Conservation (phyloP, 1,284 basidiomycete species). For the Ganoderma leucocontextum region DNA sequence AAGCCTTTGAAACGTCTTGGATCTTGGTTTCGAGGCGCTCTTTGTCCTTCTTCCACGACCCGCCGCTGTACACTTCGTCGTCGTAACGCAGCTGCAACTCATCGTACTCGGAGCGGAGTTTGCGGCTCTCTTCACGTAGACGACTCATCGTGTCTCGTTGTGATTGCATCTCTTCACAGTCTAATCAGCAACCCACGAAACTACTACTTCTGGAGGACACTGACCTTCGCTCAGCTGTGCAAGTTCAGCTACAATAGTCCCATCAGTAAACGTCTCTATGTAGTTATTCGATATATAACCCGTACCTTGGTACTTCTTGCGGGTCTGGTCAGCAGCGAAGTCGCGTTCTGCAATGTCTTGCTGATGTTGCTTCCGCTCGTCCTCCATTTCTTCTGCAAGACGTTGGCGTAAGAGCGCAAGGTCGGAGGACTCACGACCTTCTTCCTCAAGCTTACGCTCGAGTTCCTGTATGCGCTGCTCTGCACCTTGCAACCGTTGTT, state of each 20-base stretch:
- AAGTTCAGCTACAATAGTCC: constrained; percentile 62
- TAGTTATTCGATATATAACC: background rate
- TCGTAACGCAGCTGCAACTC: constrained; percentile 80
- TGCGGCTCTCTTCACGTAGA: constrained; percentile 81
- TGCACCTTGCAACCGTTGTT: constrained; percentile 59
- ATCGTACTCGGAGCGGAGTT: constrained; percentile 79
- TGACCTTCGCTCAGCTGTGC: constrained; percentile 82
- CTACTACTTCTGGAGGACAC: background rate
- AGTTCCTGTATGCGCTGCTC: constrained; percentile 69
- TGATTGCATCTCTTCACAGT: constrained; percentile 68
- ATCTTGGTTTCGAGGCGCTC: constrained; percentile 88
- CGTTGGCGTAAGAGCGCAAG: constrained; percentile 68
- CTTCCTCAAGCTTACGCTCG: constrained; percentile 72
- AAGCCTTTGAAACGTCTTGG: constrained; percentile 77
- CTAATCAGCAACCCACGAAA: background rate
- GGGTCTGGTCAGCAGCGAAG: constrained; percentile 79
- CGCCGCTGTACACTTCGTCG: constrained; percentile 79
- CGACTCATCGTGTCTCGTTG: constrained; percentile 79
- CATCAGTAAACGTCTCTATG: background rate
- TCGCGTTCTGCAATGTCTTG: constrained; percentile 82
- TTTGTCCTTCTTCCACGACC: constrained; percentile 87
- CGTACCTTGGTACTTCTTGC: constrained; percentile 84
- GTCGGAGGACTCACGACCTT: constrained; percentile 73
- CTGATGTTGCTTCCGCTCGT: constrained; percentile 78
- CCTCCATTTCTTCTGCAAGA: constrained; percentile 76